Base-by-base conservation (phyloP, 1,284 basidiomycete species). In the Trichosporon coremiiforme region DNA sequence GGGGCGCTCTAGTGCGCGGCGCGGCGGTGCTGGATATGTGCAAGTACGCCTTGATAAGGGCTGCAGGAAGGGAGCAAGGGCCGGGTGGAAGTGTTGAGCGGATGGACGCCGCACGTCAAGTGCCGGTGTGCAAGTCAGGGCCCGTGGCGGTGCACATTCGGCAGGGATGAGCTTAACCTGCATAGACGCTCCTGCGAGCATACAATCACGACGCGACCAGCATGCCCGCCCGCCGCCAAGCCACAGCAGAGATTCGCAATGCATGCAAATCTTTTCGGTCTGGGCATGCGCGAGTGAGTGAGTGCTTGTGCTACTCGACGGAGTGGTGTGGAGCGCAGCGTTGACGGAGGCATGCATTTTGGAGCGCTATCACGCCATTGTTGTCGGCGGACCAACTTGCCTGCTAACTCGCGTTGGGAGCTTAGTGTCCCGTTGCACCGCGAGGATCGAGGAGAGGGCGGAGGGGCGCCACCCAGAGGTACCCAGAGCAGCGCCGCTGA, bases 121-220 rank as follows among this genome's bases (percentile, higher is more conserved):
- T 2, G 6, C 53, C n/a, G n/a, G 2, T 31, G 25, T 29, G 22
- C 22, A 6, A 4, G 53, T 55, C 53, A 55, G 53, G 53, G 53
- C 20, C 53, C 15, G 53, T 55, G 53, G 53, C 53, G 53, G 53
- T 55, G 53, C 53, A 55, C 53, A 55, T 29, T 55, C 53, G 53
- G 25, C 22, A 55, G 25, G n/a, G 4, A 22, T 2, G 53, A 55
- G 22, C 25, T 55, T 55, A 55, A 25, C 29, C 22, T 29, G 53
- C 53, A 25, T 29, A n/a, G 25, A 29, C 53, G 53, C 12, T 15
- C 7, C 22, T 45, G 41, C 41, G 41, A 45, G 15, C 41, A 45
- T 15, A 53, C 53, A 25, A 55, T 53, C 50, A 53, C 53, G 20
- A 29, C 53, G 53, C 22, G 22, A 29, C 12, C 41, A n/a, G n/a